Evolutionary conservation across 441 rosid genomes (phyloP), one percentile per base, ranked within the genome.

Genomic region (Syzygium syzygioides): DNA sequence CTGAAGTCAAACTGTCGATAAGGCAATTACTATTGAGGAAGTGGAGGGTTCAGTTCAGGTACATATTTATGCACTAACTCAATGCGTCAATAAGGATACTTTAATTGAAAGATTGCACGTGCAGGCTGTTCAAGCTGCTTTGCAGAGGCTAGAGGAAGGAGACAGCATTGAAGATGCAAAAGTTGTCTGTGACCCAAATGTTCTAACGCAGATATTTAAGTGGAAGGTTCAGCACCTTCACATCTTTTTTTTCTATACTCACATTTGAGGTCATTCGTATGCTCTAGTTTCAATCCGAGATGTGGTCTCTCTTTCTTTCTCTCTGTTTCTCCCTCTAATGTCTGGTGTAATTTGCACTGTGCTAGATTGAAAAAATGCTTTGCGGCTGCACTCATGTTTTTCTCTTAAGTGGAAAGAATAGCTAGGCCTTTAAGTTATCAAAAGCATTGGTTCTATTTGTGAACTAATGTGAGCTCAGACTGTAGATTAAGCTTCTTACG

Each of bases 1-100:
- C 89, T 90, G 86, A 96, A 88, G 94, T 68, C 79, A n/a, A 89
- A 88, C 71, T 84, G 91, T 95, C 86, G 98, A 96, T 88, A 96
- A 90, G 93, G 90, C 91, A 85, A 94, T 97, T 89, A 94, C 96
- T 20, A 85, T 93, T 88, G 99, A 97, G 89, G 97, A 94, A 93
- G 95, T 98, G 83, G 97, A 93, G 91, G 95, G 94, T 88, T 92
- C 97, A 55, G 93, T 96, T 90, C 95, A 96, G 97, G 99, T 97
- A 95, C 23, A 89, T 30, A 83, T 79, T 52, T 20, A 71, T n/a
- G 86, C 50, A 79, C 76, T 32, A 87, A 89, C 28, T 83, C 20
- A 80, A 68, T 25, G 28, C 5, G 64, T 59, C 30, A 25, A 59
- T 59, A 59, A 26, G 64, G 30, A 76, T 23, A 85, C 71, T 85